Percentiles rank a stretch among this genome's conserved stretches.
Conservation (phyloP, 2,329 filamentous ascomycete species). For the Ascochyta pisi region DNA sequence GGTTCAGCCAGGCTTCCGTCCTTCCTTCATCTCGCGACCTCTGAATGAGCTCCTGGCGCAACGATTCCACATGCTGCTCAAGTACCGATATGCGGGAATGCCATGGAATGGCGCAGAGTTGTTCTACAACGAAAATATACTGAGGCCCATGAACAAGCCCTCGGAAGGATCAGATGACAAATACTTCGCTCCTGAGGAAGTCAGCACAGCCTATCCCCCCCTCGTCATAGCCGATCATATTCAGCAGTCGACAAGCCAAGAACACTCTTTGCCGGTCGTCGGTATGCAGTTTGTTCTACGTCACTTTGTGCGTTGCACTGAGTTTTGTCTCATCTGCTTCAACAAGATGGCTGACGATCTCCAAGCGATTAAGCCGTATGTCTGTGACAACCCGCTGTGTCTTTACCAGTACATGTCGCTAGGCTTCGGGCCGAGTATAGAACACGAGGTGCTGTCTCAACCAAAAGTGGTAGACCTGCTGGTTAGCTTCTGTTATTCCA, state of each 20-base stretch:
- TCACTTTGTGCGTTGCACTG: conserved; percentile 79
- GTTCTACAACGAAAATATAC: conserved; percentile 59
- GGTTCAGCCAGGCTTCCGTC: conserved; percentile 52
- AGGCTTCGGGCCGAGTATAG: conserved; percentile 84
- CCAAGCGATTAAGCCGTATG: conserved; percentile 74
- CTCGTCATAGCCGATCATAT: conserved; percentile 62
- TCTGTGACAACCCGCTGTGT: conserved; percentile 78
- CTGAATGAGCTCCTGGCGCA: conserved; percentile 72
- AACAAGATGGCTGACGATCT: conserved; percentile 69
- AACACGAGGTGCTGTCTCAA: conserved; percentile 81
- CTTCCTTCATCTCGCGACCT: conserved; percentile 74
- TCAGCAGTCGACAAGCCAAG: conserved; percentile 33
- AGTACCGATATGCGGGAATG: conserved; percentile 62
- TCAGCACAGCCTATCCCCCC: conserved; percentile 49
- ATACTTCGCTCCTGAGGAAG: conserved; percentile 47
- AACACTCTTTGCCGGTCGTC: conserved; percentile 62
- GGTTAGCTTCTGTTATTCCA: conserved; percentile 78
- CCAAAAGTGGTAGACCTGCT: conserved; percentile 86
- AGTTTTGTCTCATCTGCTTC: conserved; percentile 89
- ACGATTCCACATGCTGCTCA: conserved; percentile 68
- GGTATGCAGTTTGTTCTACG: conserved; percentile 78
- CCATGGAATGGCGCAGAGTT: conserved; percentile 73
- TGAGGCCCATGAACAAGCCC: conserved; percentile 31
- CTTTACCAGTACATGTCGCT: conserved; percentile 87
- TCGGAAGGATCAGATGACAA: conserved; percentile 47